A percentile compares a stretch with the other conserved stretches of the same genome.
Evolutionary conservation across 768 basidiomycete species (phyloP).

Genomic region (Grammothele lineata): DNA sequence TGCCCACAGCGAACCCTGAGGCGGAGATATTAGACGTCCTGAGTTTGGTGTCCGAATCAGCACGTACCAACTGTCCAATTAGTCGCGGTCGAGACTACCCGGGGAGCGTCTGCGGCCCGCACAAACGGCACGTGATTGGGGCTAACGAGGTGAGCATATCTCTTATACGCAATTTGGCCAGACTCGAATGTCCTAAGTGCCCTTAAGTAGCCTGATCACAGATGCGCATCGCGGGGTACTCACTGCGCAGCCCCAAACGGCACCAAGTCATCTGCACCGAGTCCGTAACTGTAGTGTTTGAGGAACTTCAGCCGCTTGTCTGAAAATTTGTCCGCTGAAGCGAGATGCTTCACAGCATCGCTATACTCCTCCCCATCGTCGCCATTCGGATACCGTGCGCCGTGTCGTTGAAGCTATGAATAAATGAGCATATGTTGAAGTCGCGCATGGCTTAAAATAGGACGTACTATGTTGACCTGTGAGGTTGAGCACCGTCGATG

Average conservation of each 20-base stretch:
- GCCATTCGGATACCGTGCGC: slow-evolving; percentile 69
- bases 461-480: slow-evolving; percentile 59
- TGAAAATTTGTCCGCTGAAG: slow-evolving; percentile 39
- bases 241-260: slow-evolving; percentile 65
- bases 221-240: too few species aligned
- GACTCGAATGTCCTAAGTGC: slow-evolving; percentile 43
- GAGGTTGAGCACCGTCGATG: too few species aligned
- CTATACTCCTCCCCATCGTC: slow-evolving; percentile 40
- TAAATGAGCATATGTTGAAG: not conserved
- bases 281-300: slow-evolving; percentile 49
- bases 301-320: slow-evolving; percentile 55
- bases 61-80: slow-evolving; percentile 65
- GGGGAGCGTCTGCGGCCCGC: slow-evolving; percentile 43
- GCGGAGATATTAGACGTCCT: not conserved
- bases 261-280: slow-evolving; percentile 58
- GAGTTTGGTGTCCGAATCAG: not conserved
- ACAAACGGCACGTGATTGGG: slow-evolving; percentile 47
- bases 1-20: slow-evolving; percentile 59
- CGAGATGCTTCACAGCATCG: slow-evolving; percentile 50
- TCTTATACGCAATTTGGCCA: slow-evolving; percentile 45
- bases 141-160: slow-evolving; percentile 49
- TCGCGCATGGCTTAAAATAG: too few species aligned
- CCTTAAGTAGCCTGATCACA: too few species aligned
- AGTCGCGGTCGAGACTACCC: slow-evolving; percentile 62
- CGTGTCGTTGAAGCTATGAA: slow-evolving; percentile 72